Evolutionary conservation across 1,284 basidiomycete genomes (phyloP).

Genomic region (Termitomyces sp.): DNA sequence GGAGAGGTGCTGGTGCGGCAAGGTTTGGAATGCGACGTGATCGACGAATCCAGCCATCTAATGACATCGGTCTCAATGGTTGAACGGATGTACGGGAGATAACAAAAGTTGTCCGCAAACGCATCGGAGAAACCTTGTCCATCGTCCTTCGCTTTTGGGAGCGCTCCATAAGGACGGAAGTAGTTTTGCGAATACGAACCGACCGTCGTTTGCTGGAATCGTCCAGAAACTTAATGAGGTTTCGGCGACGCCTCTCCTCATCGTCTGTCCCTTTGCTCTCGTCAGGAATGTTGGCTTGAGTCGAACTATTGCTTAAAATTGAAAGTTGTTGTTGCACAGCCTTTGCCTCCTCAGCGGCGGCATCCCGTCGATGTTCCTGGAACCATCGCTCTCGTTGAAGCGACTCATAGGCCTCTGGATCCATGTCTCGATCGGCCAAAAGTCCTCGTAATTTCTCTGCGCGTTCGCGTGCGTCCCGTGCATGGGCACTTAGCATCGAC

Average conservation of each 20-base stretch:
- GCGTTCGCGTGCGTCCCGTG: constrained; percentile 39
- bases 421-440: constrained; percentile 31
- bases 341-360: constrained; percentile 31
- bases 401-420: constrained; percentile 29
- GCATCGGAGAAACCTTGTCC: constrained; percentile 30
- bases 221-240: constrained; percentile 35
- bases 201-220: constrained; percentile 27
- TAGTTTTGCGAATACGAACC: constrained; percentile 23
- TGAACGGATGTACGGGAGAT: constrained; percentile 20
- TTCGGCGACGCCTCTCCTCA: constrained; percentile 24
- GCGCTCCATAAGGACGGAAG: constrained; percentile 22
- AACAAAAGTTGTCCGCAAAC: constrained; percentile 26
- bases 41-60: constrained; percentile 19
- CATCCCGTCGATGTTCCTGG: constrained; percentile 39
- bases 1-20: neutral
- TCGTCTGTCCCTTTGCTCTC: neutral
- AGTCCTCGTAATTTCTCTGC: constrained; percentile 34
- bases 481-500: constrained; percentile 36
- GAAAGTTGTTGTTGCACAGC: constrained; percentile 21
- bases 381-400: constrained; percentile 46
- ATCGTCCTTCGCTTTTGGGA: constrained; percentile 30
- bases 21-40: neutral
- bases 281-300: neutral
- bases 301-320: constrained; percentile 9
- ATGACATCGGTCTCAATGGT: constrained; percentile 25